Conservation (phyloP, 2,329 filamentous ascomycete genomes). For the Aspergillus neotritici region DNA sequence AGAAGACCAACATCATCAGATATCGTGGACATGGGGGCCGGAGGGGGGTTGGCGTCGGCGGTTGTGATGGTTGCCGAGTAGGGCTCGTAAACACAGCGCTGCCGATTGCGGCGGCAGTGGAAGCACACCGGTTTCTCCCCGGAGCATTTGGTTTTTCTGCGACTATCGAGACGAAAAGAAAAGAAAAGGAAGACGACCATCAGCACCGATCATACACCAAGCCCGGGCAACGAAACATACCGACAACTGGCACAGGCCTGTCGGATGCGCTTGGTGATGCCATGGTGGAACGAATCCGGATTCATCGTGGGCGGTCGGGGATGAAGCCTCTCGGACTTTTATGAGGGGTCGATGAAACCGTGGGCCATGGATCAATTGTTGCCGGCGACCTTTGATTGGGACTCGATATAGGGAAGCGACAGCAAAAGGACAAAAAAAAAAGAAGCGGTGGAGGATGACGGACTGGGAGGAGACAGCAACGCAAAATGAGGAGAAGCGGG, state of each 20-base stretch:
- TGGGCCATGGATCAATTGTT: no score
- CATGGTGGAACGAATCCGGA: not conserved
- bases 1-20: no score
- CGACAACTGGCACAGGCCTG: conserved; percentile 26
- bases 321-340: no score
- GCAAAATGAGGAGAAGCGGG: no score
- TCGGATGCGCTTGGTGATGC: conserved; percentile 21
- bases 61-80: conserved; percentile 13
- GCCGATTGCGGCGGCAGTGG: conserved; percentile 22
- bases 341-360: no score
- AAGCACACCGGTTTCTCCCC: conserved; percentile 21
- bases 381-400: no score
- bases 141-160: conserved; percentile 23
- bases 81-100: conserved; percentile 22
- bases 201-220: no score
- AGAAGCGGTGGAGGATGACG: no score
- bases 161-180: conserved; percentile 8
- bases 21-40: not conserved
- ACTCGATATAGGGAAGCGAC: no score
- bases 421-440: no score
- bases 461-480: no score
- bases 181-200: no score
- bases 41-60: not conserved
- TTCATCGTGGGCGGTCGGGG: not conserved
- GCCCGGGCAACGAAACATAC: conserved; percentile 8